phyloP scores from a whole-genome alignment of 805 yeast species.

The Priceomyces carsonii region DNA sequence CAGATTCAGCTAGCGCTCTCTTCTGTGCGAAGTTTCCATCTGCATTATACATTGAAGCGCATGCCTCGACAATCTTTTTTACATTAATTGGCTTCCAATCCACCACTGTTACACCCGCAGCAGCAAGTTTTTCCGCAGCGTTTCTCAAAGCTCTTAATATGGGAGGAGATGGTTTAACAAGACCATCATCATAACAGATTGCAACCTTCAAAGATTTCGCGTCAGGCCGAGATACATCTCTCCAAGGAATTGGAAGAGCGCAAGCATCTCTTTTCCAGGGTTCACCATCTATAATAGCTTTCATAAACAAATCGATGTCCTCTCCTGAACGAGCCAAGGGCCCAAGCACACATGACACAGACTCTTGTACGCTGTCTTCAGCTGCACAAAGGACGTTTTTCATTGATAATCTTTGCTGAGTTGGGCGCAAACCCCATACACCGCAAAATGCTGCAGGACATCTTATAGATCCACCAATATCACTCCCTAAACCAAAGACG shows the following conservation, averaged over 20 bases:
- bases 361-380: neutral
- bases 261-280: conserved; percentile 52
- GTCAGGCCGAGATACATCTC: conserved; percentile 30
- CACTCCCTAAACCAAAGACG: conserved; percentile 54
- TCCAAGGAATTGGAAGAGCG: conserved; percentile 13
- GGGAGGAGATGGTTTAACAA: conserved; percentile 47
- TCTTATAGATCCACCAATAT: conserved; percentile 54
- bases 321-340: conserved; percentile 1
- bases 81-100: conserved; percentile 16
- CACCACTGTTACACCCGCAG: conserved; percentile 46
- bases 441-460: conserved; percentile 47
- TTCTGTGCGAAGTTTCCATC: conserved; percentile 39
- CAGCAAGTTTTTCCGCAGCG: conserved; percentile 19
- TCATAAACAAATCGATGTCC: conserved; percentile 39
- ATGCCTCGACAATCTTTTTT: conserved; percentile 1
- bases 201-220: conserved; percentile 32
- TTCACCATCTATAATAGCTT: conserved; percentile 35
- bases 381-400: conserved; percentile 24
- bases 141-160: conserved; percentile 46
- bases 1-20: conserved; percentile 25
- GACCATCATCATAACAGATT: conserved; percentile 22
- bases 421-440: conserved; percentile 44
- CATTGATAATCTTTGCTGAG: conserved; percentile 40
- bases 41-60: neutral
- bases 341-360: no score